These are phyloP conservation scores for Pyricularia grisea DNA, from an alignment of 2,329 filamentous ascomycete species.

Conservation along the genomic window DNA sequence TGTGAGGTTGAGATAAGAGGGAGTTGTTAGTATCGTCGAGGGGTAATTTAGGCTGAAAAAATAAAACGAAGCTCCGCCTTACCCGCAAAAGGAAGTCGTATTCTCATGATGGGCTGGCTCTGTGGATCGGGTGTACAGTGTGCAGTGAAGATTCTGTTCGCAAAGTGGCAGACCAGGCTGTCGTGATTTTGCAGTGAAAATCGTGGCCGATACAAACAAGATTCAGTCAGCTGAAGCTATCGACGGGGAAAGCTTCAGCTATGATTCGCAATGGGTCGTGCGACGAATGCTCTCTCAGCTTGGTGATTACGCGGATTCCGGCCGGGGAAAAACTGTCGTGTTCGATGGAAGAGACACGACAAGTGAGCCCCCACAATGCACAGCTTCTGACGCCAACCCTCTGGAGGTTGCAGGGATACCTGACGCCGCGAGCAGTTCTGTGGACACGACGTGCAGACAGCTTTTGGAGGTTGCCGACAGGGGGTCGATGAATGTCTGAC, in stretches of 20 bases:
- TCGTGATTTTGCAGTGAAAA: neutral
- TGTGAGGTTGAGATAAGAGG: slow-evolving; percentile 20
- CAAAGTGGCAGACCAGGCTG: neutral
- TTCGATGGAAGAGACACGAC: neutral
- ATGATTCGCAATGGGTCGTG: neutral
- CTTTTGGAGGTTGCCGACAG: neutral
- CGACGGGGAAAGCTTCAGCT: neutral
- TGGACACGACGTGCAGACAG: neutral
- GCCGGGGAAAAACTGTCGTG: neutral
- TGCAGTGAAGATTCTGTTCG: neutral
- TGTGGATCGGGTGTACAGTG: neutral
- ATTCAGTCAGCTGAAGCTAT: neutral
- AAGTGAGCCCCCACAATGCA: neutral
- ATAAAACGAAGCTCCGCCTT: slow-evolving; percentile 19
- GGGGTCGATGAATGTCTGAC: neutral
- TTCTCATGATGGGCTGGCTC: slow-evolving; percentile 52
- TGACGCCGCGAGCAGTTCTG: neutral
- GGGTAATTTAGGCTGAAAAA: neutral
- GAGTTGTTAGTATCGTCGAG: neutral
- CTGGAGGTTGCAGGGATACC: neutral
- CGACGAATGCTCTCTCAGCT: neutral
- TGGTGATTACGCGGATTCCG: neutral
- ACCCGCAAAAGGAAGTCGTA: slow-evolving; percentile 86
- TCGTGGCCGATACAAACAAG: neutral
- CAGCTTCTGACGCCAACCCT: neutral